Percentiles rank a stretch among this genome's conserved stretches.
Evolutionary conservation across 139 green algal genomes (phyloP).

Genomic region (Ettlia oleoabundans): DNA sequence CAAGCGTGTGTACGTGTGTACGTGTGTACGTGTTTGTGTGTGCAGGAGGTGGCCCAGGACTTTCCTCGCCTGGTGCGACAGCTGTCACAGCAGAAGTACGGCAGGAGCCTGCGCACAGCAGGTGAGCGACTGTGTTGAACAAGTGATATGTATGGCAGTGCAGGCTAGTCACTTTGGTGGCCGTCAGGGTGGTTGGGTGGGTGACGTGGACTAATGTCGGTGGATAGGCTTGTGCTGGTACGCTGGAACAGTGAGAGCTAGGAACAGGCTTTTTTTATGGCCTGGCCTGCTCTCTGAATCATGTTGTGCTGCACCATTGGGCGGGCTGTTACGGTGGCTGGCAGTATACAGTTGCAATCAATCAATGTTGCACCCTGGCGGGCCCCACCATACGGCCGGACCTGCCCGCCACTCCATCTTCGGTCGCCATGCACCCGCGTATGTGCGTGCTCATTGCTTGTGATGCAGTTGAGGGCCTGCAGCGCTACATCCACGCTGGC

Average conservation of each 20-base stretch:
- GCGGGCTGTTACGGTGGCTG: too few species aligned
- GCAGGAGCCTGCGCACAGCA: slow-evolving; percentile 14
- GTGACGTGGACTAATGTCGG: too few species aligned
- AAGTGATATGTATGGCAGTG: too few species aligned
- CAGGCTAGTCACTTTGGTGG: neutral
- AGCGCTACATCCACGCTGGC: slow-evolving; percentile 48
- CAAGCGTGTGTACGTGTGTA: neutral
- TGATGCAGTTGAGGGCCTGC: slow-evolving; percentile 13
- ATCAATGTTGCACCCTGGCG: too few species aligned
- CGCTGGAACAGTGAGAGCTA: too few species aligned
- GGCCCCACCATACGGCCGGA: too few species aligned
- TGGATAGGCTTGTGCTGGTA: too few species aligned
- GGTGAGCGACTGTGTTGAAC: too few species aligned
- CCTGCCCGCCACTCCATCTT: neutral
- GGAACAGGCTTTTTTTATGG: too few species aligned
- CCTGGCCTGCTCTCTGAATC: too few species aligned
- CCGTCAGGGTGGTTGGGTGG: neutral
- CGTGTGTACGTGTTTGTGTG: neutral
- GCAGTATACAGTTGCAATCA: too few species aligned
- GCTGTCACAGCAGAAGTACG: slow-evolving; percentile 10
- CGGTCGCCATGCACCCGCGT: neutral
- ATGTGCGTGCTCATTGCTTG: neutral
- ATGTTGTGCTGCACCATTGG: too few species aligned
- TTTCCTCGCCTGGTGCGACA: slow-evolving; percentile 82
- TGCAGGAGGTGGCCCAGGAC: slow-evolving; percentile 81